Percentiles rank a stretch among this genome's conserved stretches.
Conservation (phyloP, 805 yeast genomes). For the Yamadazyma tumulicola region DNA sequence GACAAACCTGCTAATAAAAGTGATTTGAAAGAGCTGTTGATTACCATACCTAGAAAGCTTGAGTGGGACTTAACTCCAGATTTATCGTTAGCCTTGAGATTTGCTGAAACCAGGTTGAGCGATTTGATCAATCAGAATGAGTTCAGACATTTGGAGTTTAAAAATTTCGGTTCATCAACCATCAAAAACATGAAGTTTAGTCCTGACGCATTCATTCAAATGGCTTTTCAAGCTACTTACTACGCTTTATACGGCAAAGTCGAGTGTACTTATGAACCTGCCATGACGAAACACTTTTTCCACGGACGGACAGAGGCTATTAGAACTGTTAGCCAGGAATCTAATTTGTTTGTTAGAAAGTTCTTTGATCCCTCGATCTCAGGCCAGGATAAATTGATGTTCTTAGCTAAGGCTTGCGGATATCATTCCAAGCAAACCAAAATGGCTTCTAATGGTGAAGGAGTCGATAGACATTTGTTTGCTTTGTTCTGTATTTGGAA, state of each 20-base stretch:
- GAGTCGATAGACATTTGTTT: conserved; percentile 90
- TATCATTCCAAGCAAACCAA: conserved; percentile 67
- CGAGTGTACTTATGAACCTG: conserved; percentile 93
- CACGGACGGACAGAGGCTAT: conserved; percentile 95
- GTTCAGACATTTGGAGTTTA: conserved; percentile 75
- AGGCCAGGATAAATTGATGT: conserved; percentile 54
- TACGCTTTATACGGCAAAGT: conserved; percentile 90
- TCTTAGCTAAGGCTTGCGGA: conserved; percentile 64
- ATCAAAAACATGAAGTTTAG: conserved; percentile 84
- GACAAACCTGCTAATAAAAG: conserved; percentile 27
- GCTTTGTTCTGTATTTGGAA: conserved; percentile 89
- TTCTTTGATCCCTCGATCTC: conserved; percentile 67
- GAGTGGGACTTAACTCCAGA: conserved; percentile 85
- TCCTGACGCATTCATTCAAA: conserved; percentile 92
- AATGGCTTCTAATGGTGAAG: conserved; percentile 69
- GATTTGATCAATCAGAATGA: conserved; percentile 89
- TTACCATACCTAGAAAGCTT: conserved; percentile 77
- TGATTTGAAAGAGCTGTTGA: conserved; percentile 20
- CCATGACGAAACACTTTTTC: conserved; percentile 84
- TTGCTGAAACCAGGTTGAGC: conserved; percentile 85
- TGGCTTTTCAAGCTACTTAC: conserved; percentile 91
- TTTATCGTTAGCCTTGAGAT: conserved; percentile 72
- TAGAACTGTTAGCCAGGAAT: conserved; percentile 76
- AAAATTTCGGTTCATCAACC: conserved; percentile 65
- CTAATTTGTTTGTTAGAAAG: conserved; percentile 77